Evolutionary conservation across 2,329 filamentous ascomycete genomes (phyloP), one percentile per base, ranked within the genome.

Genomic region (Curvularia verruculosa): DNA sequence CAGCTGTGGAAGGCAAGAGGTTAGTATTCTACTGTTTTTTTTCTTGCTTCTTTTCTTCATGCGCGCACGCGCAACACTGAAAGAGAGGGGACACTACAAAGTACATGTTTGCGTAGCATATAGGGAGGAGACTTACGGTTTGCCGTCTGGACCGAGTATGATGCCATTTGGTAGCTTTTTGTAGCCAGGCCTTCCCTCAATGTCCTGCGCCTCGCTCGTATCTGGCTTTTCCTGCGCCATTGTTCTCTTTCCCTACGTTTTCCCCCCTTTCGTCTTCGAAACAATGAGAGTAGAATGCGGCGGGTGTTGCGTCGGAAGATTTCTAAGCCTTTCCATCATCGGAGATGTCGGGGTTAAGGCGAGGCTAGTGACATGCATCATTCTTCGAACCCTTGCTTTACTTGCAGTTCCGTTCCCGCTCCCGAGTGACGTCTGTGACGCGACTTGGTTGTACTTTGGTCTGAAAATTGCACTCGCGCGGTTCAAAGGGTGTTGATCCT

Each of bases 111-210:
- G n/a, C 18, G 61, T 63, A 65, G 63, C 64, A 69, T 69, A 64
- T 57, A n/a, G n/a, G n/a, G 55, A 15, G 46, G 36, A 34, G 52
- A 78, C 89, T 81, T 78, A 94, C 91, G 91, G 91, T 78, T 95
- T 95, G 54, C 91, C 91, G 79, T 95, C 90, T 61, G 89, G 89
- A 44, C 88, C 91, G 34, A 94, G 78, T 36, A 94, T 84, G 2
- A 94, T 82, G 61, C 90, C 89, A 69, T 89, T 90, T 15, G 89
- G 85, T 28, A 89, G 77, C 69, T 82, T 85, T 70, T 84, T 84
- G 24, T 82, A 78, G 2, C 61, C 58, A 21, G 68, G 67, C 31
- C 68, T 59, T 40, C 52, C 52, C 9, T 68, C 68, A 23, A 63
- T 52, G 10, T 74, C 69, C 44, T 72, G 67, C 50, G 61, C 68